Evolutionary conservation across 2,329 filamentous ascomycete species (phyloP), one percentile per base, ranked within the genome.

Genomic region (Paraconiothyrium brasiliense): DNA sequence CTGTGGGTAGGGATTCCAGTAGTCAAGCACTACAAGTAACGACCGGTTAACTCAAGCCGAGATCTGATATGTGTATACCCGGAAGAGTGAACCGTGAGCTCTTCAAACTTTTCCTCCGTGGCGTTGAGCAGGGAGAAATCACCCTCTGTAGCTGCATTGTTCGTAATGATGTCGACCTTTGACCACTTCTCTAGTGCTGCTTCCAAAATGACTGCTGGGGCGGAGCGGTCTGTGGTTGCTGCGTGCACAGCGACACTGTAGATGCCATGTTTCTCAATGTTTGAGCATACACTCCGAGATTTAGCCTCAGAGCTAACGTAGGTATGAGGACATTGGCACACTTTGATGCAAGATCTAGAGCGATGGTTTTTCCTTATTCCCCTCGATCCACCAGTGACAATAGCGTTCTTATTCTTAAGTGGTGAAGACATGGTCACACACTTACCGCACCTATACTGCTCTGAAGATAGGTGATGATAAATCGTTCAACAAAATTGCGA

Each of bases 301-400:
- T 61, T 47, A 14, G 67, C 37, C 27, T 67, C 66, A 43, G 74
- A 78, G 43, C 68, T 71, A 32, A 70, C 57, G 39, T 75, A 79
- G 22, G 70, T 16, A 80, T 69, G 24, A 66, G 68, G 16, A 82
- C 74, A 61, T 78, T 80, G 37, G 80, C 78, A n/a, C 80, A 81
- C 32, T 77, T 73, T 2, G 67, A 66, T 7, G 81, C 81, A 7
- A 84, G 70, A 41, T 81, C 79, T 35, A 79, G 67, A 11, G 80
- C 83, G 41, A 84, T 80, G 34, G 72, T 77, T 22, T 71, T 73
- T 32, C 83, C 83, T 1, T 5, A 84, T 82, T 14, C 82, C 81
- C 39, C 81, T 73, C 9, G 79, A 79, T 11, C 74, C 78, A 6
- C 82, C 82, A 1, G 81, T 83, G 1, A 84, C 78, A 35, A 84